Conservation (phyloP, 2,329 filamentous ascomycete species). For the Dactylellina sp. region DNA sequence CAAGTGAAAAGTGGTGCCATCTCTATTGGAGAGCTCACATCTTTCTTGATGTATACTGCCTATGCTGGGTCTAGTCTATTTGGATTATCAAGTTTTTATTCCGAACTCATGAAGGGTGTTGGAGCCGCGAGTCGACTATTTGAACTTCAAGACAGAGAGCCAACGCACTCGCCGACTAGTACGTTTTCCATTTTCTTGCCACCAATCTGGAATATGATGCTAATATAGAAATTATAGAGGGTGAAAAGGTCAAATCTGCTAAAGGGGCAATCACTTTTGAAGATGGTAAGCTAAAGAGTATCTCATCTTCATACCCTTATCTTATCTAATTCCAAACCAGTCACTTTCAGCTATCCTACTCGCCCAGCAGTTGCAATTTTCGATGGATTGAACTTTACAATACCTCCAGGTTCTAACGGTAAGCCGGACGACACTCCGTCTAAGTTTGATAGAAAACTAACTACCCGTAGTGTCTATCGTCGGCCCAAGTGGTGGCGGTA, state of each 20-base stretch:
- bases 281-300: conserved; percentile 64
- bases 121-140: conserved; percentile 96
- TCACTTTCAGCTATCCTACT: conserved; percentile 92
- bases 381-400: conserved; percentile 86
- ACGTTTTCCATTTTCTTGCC: conserved; percentile 1
- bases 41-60: conserved; percentile 81
- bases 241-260: conserved; percentile 81
- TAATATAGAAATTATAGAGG: conserved; percentile 66
- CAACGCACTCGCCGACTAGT: conserved; percentile 83
- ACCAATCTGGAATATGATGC: not conserved
- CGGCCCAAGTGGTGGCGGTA: conserved; percentile 93
- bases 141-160: conserved; percentile 89
- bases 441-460: not conserved
- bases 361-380: conserved; percentile 92
- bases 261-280: conserved; percentile 89
- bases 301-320: not conserved
- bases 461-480: conserved; percentile 81
- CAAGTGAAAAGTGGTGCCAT: conserved; percentile 89
- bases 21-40: conserved; percentile 90
- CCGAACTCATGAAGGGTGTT: conserved; percentile 98
- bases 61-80: conserved; percentile 85
- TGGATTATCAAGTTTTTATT: conserved; percentile 94
- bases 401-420: conserved; percentile 85
- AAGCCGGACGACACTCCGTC: not conserved
- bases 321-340: conserved; percentile 61